Evolutionary conservation across 78 protist genomes (phyloP), one percentile per base, ranked within the genome.

Genomic region (Dictyostelium brefeldianum): DNA sequence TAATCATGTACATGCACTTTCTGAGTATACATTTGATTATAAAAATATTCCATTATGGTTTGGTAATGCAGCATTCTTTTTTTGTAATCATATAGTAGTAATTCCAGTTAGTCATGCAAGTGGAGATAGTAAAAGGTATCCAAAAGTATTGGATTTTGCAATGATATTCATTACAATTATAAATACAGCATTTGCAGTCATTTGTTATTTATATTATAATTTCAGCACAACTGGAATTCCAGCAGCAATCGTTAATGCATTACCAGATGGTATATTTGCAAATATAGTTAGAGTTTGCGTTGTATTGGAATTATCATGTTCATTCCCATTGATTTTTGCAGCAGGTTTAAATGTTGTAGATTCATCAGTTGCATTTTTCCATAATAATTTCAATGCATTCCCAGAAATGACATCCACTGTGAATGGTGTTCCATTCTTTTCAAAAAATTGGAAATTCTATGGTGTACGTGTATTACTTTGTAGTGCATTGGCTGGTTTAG

Each of bases 41-140:
- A 25, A 62, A 47, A 77, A 87, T 25, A 77, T 87, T 20, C 92
- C 92, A 77, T 46, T 77, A 17, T 87, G 92, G 92, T 87, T 87
- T 77, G 92, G 92, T 62, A 80, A 54, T 25, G 92, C 92, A 15
- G 92, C 92, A 31, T 87, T 87, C 83, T 87, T 87, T 22, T 87
- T 87, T 36, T 74, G 92, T 65, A 77, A 77, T 77, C 92, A 87
- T 43, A 87, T 87, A 36, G 83, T 87, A 1, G 83, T 87, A 2
- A 51, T 87, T 31, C 92, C 92, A 25, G 65, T 87, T 5, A 46
- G 67, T 25, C 92, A 87, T 77, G 92, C 92, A 22, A 48, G 70
- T 64, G 92, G 92, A 25, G 92, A 87, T 43, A 15, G n/a, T 10
- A 36, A 62, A 9, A 22, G 83, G 18, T 87, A 87, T 51, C 82